Base-by-base conservation (phyloP, 306 rosid genomes). In the Cajanus cajan region DNA sequence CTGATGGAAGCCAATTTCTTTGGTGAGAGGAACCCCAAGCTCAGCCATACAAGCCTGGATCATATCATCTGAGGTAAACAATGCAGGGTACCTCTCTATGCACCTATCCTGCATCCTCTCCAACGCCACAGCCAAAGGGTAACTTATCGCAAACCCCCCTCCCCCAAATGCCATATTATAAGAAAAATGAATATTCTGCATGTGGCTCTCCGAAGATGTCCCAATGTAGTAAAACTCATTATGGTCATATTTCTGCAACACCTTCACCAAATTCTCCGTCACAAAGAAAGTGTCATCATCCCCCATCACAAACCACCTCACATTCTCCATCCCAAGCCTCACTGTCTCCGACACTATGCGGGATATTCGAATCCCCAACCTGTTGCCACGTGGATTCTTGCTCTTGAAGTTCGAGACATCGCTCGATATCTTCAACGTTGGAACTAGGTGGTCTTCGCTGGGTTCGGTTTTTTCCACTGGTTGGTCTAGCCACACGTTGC, bases 41-140 rank as follows among this genome's bases (percentile, higher is more conserved):
- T 90, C 94, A 10, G 91, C 87, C 94, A 90, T 86, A 47, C 94
- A 92, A 57, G 97, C 97, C n/a, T 88, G 97, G 59, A 92, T 79
- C 82, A 90, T 65, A 33, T 87, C 91, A 77, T 92, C 94, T 1
- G 97, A 91, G 10, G 91, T 88, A 67, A 63, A 92, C 86, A 88
- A 75, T 10, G 45, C 34, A 0, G 94, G 90, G 62, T 90, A 90
- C 69, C 90, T 85, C 66, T 71, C 71, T 0, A 92, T 40, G 58
- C 97, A 92, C 69, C 72, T 52, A 4, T 92, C 97, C 61, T 90
- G 97, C 86, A 90, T 87, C 57, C 68, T 88, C 83, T 82, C 89
- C 4, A 92, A 64, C 16, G 73, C 86, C 45, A 77, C 48, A 0
- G 93, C 97, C 31, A 92, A 78, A 8, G 89, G 80, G 31, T 87